Percentiles rank a stretch among this genome's conserved stretches.
Conservation (phyloP, 768 basidiomycete species). For the Inosperma sp. region DNA sequence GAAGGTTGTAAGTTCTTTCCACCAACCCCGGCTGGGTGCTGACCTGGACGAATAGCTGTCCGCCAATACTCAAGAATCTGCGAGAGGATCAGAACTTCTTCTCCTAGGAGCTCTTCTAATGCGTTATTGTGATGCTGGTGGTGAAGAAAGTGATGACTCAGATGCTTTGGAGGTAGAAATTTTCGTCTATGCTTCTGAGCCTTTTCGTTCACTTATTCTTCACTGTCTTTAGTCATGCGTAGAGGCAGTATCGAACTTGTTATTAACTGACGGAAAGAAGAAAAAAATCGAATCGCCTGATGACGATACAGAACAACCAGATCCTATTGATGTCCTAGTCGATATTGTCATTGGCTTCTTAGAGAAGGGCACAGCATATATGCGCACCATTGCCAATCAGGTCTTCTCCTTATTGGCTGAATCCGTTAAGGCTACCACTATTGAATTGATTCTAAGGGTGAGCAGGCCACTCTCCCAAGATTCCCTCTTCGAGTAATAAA, state of each 20-base stretch:
- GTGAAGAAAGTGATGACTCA: conserved; percentile 40
- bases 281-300: conserved; percentile 34
- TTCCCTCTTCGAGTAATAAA: neutral
- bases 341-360: conserved; percentile 89
- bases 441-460: conserved; percentile 80
- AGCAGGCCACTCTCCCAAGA: conserved; percentile 28
- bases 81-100: conserved; percentile 68
- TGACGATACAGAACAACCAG: conserved; percentile 29
- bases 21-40: neutral
- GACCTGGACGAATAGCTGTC: conserved; percentile 15
- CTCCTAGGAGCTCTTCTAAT: conserved; percentile 66
- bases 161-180: conserved; percentile 57
- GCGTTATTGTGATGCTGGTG: conserved; percentile 62
- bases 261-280: conserved; percentile 42
- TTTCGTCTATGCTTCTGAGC: conserved; percentile 8
- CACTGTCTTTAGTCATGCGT: conserved; percentile 47
- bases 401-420: conserved; percentile 72
- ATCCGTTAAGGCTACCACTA: conserved; percentile 59
- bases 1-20: conserved; percentile 32
- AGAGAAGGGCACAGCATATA: conserved; percentile 76
- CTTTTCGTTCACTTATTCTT: conserved; percentile 8
- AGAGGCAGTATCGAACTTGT: conserved; percentile 52
- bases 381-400: conserved; percentile 75
- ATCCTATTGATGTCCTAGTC: conserved; percentile 79
- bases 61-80: conserved; percentile 42